A percentile compares a stretch with the other conserved stretches of the same genome.
Evolutionary conservation across 2,329 filamentous ascomycete species (phyloP).

Genomic region (Fusarium drepaniforme): DNA sequence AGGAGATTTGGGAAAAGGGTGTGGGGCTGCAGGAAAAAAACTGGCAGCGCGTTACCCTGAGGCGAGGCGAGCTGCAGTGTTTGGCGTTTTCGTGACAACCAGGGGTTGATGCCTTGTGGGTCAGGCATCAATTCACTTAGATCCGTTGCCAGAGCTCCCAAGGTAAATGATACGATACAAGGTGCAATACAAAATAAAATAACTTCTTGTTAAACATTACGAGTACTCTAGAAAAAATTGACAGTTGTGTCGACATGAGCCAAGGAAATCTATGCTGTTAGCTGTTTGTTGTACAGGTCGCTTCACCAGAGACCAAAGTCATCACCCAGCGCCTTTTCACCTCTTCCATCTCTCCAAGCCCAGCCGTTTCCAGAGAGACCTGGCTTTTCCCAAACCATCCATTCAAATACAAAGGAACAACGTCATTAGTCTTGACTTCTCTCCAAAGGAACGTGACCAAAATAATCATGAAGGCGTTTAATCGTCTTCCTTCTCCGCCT

Average conservation of each 20-base stretch:
- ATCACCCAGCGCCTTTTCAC: constrained; percentile 18
- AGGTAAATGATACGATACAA: background rate
- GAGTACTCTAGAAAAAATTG: constrained; percentile 27
- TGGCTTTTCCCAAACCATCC: background rate
- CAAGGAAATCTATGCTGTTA: constrained; percentile 40
- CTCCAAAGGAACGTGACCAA: background rate
- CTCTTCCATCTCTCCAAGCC: constrained; percentile 7
- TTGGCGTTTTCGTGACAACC: constrained; percentile 23
- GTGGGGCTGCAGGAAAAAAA: constrained; percentile 48
- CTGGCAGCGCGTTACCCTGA: constrained; percentile 35
- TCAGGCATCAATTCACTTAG: constrained; percentile 32
- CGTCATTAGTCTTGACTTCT: constrained; percentile 11
- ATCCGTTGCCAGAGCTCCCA: background rate
- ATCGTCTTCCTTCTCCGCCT: constrained; percentile 54
- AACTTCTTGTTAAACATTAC: constrained; percentile 2
- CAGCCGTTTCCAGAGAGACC: constrained; percentile 8
- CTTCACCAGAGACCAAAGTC: constrained; percentile 23
- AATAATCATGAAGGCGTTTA: constrained; percentile 7
- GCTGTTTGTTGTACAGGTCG: constrained; percentile 38
- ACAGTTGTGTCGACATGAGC: constrained; percentile 33
- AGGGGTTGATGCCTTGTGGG: constrained; percentile 31
- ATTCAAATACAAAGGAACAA: background rate
- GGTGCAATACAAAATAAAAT: background rate
- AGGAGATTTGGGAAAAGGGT: constrained; percentile 35
- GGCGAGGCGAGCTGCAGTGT: constrained; percentile 6